Evolutionary conservation across 2,329 filamentous ascomycete genomes (phyloP).

Genomic region (Alternaria triticina): DNA sequence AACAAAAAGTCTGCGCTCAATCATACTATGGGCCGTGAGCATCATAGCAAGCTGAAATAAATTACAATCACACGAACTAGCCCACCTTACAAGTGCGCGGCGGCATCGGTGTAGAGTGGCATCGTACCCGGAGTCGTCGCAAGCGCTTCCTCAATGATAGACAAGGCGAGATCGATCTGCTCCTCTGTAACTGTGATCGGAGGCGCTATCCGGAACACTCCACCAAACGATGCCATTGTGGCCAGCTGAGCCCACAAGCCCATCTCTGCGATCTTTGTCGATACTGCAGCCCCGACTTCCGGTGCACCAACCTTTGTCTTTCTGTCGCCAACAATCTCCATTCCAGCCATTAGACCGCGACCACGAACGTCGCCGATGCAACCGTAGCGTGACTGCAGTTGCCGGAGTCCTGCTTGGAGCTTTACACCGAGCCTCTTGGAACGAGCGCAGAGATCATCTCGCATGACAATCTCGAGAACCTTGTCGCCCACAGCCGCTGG

Average conservation of each 20-base stretch:
- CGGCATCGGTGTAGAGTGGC: slow-evolving; percentile 28
- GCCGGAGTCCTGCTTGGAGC: slow-evolving; percentile 57
- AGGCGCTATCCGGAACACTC: slow-evolving; percentile 65
- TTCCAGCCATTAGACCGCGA: slow-evolving; percentile 63
- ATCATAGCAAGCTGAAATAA: not conserved
- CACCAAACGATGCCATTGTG: slow-evolving; percentile 53
- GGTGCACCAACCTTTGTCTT: slow-evolving; percentile 56
- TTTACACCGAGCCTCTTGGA: slow-evolving; percentile 54
- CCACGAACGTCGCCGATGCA: slow-evolving; percentile 69
- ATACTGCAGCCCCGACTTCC: slow-evolving; percentile 58
- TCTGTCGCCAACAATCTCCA: slow-evolving; percentile 63
- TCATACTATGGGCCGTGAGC: not conserved
- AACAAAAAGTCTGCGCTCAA: not conserved
- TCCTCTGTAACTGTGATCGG: slow-evolving; percentile 62
- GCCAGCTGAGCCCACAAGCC: slow-evolving; percentile 66
- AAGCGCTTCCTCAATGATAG: slow-evolving; percentile 65
- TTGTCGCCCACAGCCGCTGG: slow-evolving; percentile 66
- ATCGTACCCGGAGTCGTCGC: slow-evolving; percentile 55
- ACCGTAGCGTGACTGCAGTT: slow-evolving; percentile 59
- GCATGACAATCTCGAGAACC: slow-evolving; percentile 66
- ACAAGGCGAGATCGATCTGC: slow-evolving; percentile 56
- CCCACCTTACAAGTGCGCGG: not conserved
- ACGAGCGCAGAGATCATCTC: slow-evolving; percentile 60
- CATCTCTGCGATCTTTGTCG: slow-evolving; percentile 56
- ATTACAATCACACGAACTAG: too few relatives aligned